Evolutionary conservation across 1,284 basidiomycete genomes (phyloP).

Genomic region (Naganishia sp.): DNA sequence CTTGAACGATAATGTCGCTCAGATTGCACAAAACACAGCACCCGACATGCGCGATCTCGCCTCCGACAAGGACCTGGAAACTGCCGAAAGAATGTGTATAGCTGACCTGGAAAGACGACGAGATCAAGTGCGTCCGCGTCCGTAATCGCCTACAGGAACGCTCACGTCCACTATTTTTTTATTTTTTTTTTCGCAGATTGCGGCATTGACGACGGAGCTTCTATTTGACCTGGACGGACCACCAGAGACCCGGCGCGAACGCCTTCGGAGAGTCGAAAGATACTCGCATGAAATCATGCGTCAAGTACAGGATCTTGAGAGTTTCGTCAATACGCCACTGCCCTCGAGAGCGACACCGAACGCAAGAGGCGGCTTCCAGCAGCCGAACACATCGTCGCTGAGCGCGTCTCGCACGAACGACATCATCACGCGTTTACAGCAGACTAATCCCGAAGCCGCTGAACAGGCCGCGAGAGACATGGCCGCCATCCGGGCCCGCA

Average conservation of each 20-base stretch:
- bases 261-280: neutral
- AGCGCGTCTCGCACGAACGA: neutral
- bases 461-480: constrained; percentile 24
- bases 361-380: neutral
- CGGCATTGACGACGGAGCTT: neutral
- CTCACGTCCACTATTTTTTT: neutral
- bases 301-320: constrained; percentile 4
- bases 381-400: no score
- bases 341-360: neutral
- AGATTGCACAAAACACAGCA: no score
- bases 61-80: neutral
- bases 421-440: constrained; percentile 11
- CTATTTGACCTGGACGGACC: constrained; percentile 8
- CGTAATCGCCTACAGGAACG: neutral
- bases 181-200: no score
- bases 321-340: neutral
- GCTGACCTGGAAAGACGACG: no score
- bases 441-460: constrained; percentile 15
- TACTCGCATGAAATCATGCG: constrained; percentile 13
- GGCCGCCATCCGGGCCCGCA: constrained; percentile 21
- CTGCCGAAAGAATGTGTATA: neutral
- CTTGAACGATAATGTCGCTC: no score
- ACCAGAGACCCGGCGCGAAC: neutral
- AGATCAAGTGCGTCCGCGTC: no score
- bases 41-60: no score